Percentiles rank a stretch among this genome's conserved stretches.
phyloP scores from a whole-genome alignment of 305 asterid species.

The Fraxinus albicans region DNA sequence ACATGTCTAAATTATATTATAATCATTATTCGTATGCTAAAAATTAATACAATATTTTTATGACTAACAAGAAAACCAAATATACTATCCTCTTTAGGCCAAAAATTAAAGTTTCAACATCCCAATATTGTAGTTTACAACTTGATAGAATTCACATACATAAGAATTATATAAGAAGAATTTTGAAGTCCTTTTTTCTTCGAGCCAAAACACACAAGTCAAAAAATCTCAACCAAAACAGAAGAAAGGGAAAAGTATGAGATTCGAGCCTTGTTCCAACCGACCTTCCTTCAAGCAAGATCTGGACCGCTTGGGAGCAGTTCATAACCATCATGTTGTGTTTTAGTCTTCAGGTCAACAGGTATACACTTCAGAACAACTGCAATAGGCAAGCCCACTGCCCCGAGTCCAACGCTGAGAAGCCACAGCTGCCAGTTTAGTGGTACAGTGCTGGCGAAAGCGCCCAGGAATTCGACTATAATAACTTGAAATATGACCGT shows the following conservation, averaged over 20 bases:
- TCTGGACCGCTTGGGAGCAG: conserved; percentile 67
- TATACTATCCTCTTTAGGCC: background rate
- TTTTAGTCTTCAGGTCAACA: conserved; percentile 30
- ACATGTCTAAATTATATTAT: background rate
- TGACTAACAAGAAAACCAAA: background rate
- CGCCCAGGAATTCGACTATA: conserved; percentile 82
- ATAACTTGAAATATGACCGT: conserved; percentile 78
- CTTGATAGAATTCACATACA: background rate
- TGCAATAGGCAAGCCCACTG: conserved; percentile 69
- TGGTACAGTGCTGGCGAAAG: conserved; percentile 91
- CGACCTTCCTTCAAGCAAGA: conserved; percentile 31
- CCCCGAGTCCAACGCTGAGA: conserved; percentile 60
- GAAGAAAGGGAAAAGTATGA: background rate
- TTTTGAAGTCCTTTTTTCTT: background rate
- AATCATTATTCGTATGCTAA: background rate
- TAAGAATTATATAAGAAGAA: background rate
- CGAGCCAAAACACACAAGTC: background rate
- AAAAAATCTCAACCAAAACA: background rate
- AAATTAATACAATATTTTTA: background rate
- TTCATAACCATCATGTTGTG: conserved; percentile 71
- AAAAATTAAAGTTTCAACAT: background rate
- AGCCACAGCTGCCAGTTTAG: conserved; percentile 80
- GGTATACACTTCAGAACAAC: conserved; percentile 82
- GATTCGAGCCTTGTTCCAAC: background rate
- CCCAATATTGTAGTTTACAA: background rate